These are phyloP conservation scores for Paraconiothyrium sp. DNA, from an alignment of 2,329 filamentous ascomycete species.

Conservation along the genomic window DNA sequence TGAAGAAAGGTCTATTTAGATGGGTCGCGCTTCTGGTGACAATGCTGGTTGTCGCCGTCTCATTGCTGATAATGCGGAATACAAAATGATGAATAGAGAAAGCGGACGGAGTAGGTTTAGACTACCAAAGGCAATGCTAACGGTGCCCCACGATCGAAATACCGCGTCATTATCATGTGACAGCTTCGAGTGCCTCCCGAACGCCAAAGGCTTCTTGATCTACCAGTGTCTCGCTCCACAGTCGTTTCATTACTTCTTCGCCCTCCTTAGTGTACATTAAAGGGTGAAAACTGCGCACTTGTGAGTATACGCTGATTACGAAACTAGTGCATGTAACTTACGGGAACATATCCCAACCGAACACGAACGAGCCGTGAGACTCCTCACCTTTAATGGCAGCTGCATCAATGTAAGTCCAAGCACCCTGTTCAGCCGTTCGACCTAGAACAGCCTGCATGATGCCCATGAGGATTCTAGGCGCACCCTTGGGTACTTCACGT, in stretches of 20 bases:
- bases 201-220: conserved; percentile 14
- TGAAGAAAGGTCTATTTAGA: conserved; percentile 36
- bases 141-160: neutral
- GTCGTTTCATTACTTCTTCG: conserved; percentile 2
- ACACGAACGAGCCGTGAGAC: conserved; percentile 52
- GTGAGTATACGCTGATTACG: neutral
- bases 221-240: conserved; percentile 14
- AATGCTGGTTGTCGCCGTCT: conserved; percentile 12
- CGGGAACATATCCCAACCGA: conserved; percentile 55
- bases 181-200: neutral
- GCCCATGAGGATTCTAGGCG: conserved; percentile 21
- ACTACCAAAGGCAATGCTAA: neutral
- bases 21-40: conserved; percentile 39
- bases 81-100: neutral
- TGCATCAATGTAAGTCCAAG: conserved; percentile 59
- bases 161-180: neutral
- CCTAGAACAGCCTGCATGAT: conserved; percentile 34
- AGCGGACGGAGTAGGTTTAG: neutral
- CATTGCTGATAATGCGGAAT: neutral
- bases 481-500: conserved; percentile 16
- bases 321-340: conserved; percentile 41
- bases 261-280: conserved; percentile 16
- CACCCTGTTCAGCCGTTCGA: conserved; percentile 51
- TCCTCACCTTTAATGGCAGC: conserved; percentile 56
- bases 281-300: conserved; percentile 4